Base-by-base conservation (phyloP, 306 rosid genomes). In the Gastrolobium bilobum region DNA sequence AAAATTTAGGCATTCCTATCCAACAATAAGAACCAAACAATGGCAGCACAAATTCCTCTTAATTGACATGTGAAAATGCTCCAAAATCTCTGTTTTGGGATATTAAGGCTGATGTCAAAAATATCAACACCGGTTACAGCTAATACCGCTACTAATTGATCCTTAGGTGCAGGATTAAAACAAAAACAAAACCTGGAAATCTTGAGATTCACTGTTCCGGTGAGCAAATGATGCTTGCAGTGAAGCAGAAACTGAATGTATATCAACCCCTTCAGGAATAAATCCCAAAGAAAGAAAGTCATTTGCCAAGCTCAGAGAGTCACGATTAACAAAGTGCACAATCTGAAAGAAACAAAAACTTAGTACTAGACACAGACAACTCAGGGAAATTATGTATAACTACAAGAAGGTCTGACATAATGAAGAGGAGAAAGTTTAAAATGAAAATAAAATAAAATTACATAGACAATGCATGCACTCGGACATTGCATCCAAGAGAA, bases 251-350 rank as follows among this genome's bases (percentile, higher is more conserved):
- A 95, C 96, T 47, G 85, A 71, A 72, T 82, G 89, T 56, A 90
- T 51, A 70, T 91, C 91, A 68, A 80, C 88, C 74, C 89, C 98
- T 86, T 95, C 99, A 83, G 97, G 96, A 81, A 95, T 73, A 79
- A 95, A 95, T 91, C 98, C 99, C 91, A 93, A 84, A 42, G 98
- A 95, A 81, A 93, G 96, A 77, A 88, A 95, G 86, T 95, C 99
- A 86, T 91, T 95, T 82, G 97, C 99, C 92, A 95, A 88, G 84
- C 99, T 91, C 87, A 91, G 87, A 65, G 99, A 90, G 87, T 95
- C 99, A 38, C 93, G 98, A 79, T 95, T 95, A 86, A 93, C 98
- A 68, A 86, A 95, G 93, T 95, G 99, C 88, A 95, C 99, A 77
- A 93, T 95, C 99, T 95, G 99, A 86, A 85, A 91, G 84, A 76